Base-by-base conservation (phyloP, 1,139 yeast genomes). In the Saccharomyces hybrid region DNA sequence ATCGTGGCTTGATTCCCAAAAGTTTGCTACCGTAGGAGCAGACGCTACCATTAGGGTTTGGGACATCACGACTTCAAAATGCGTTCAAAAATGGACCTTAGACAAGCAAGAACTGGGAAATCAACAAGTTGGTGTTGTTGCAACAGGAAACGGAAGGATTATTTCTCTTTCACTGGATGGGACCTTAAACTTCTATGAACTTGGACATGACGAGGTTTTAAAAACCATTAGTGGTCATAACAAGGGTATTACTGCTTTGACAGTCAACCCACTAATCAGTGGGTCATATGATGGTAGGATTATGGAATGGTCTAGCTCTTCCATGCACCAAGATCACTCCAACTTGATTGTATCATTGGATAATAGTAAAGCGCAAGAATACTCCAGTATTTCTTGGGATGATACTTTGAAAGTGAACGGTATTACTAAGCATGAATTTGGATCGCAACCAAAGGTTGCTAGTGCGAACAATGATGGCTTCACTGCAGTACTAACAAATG, bases 221-320 rank as follows among this genome's bases (percentile, higher is more conserved):
- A 71, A 72, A 55, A 72, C 76, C 0, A 70, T 90, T 19, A 68
- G 73, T 53, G 97, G 98, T 19, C 98, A 93, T 65, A 97, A 90
- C 69, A 82, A 83, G 62, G 78, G 90, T 19, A 79, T 93, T 55
- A 88, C 97, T 1, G 76, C 86, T 0, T 66, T 83, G 44, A 69
- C 80, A 1, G 65, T 75, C 4, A 64, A 66, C 63, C 70, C 71
- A 49, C 47, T 66, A 11, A 65, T 70, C 1, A 80, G 95, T 4
- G 97, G 97, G n/a, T 83, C 93, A 14, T 82, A 88, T 54, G 97
- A 91, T 68, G 97, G 98, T 19, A 73, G 79, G 51, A 70, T 88
- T n/a, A 72, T 79, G 55, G 70, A 76, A 57, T 88, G 96, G 95
- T 58, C 67, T 1, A 63, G 59, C 2, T 73, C 81, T 3, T 63